These are phyloP conservation scores for Termitomyces sp. DNA, from an alignment of 768 basidiomycete genomes.

Conservation along the genomic window DNA sequence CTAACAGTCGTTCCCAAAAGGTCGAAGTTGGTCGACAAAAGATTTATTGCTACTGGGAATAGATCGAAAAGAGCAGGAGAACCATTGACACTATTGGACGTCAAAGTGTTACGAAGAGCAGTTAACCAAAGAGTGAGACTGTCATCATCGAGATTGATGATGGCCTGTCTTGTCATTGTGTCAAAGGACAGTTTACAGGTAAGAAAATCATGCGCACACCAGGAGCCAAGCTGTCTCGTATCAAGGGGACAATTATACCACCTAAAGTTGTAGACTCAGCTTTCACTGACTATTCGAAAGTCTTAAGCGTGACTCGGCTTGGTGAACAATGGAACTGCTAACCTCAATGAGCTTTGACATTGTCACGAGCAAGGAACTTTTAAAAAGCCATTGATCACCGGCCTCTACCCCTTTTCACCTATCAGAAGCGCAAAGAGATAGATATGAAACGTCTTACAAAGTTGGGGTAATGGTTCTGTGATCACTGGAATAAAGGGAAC, in stretches of 20 bases:
- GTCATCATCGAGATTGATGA: constrained; percentile 73
- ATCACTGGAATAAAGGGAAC: constrained; percentile 59
- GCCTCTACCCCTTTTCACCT: constrained; percentile 54
- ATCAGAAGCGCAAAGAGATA: not conserved
- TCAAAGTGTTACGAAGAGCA: constrained; percentile 59
- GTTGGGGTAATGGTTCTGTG: constrained; percentile 54
- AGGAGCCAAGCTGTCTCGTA: constrained; percentile 58
- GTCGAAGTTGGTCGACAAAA: constrained; percentile 68
- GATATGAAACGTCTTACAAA: constrained; percentile 50
- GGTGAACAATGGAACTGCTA: constrained; percentile 8
- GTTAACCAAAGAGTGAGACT: constrained; percentile 70
- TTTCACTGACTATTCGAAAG: constrained; percentile 50
- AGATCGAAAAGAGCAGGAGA: constrained; percentile 53
- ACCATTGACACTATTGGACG: constrained; percentile 41
- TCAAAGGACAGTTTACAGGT: not conserved
- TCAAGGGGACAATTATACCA: constrained; percentile 53
- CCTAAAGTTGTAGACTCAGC: constrained; percentile 52
- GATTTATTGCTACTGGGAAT: constrained; percentile 53
- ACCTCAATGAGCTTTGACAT: constrained; percentile 70
- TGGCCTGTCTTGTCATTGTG: constrained; percentile 35
- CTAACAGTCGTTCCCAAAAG: constrained; percentile 60
- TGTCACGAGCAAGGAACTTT: constrained; percentile 61
- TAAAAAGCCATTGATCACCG: constrained; percentile 66
- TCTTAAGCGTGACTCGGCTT: not conserved
- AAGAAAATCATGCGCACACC: constrained; percentile 31